A percentile compares a stretch with the other conserved stretches of the same genome.
phyloP scores from a whole-genome alignment of 2,329 filamentous ascomycete species.

The Harringtonia lauricola region DNA sequence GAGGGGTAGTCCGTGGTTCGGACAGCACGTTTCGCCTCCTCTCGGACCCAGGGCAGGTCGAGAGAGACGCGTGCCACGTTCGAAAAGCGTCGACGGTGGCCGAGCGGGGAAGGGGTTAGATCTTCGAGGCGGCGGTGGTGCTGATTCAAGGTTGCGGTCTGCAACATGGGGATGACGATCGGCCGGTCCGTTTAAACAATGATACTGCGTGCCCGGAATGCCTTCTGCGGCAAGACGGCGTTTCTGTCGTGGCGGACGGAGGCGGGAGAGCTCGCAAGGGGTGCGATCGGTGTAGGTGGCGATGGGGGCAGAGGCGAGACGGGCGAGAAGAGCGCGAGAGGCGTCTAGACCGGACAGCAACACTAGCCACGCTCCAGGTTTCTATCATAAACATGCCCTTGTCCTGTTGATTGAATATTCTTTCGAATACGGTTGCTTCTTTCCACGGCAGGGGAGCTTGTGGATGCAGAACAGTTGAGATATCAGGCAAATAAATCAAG shows the following conservation, averaged over 20 bases:
- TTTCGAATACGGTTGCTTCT: too few relatives aligned
- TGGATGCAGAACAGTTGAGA: too few relatives aligned
- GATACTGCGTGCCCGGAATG: neutral
- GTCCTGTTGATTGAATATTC: neutral
- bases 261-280: neutral
- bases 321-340: neutral
- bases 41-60: conserved; percentile 44
- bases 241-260: neutral
- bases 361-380: neutral
- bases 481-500: too few relatives aligned
- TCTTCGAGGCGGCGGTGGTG: conserved; percentile 26
- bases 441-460: too few relatives aligned
- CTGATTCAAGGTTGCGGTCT: conserved; percentile 26
- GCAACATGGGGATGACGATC: conserved; percentile 38
- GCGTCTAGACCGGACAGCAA: neutral
- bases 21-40: conserved; percentile 41
- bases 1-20: conserved; percentile 54
- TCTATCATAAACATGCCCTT: conserved; percentile 5
- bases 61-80: conserved; percentile 43
- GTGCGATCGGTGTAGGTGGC: too few relatives aligned
- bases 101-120: conserved; percentile 36
- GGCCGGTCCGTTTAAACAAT: neutral
- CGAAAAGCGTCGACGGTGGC: conserved; percentile 47
- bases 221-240: neutral
- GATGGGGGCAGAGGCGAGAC: too few relatives aligned